phyloP scores from a whole-genome alignment of 2,329 filamentous ascomycete species.

The Pseudogymnoascus sp. region DNA sequence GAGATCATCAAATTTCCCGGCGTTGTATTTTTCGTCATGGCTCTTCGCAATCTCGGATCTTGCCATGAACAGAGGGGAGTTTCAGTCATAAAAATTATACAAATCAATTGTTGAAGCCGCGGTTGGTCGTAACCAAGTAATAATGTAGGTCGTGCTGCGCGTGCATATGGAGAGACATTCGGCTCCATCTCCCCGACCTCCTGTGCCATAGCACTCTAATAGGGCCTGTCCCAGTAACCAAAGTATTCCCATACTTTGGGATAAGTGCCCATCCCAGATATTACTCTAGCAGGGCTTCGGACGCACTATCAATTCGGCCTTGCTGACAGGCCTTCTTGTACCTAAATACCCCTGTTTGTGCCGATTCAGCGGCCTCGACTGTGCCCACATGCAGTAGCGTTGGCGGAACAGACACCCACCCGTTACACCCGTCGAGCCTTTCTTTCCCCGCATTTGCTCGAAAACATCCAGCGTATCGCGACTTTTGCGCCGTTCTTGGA shows the following conservation, averaged over 20 bases:
- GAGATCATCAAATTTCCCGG: constrained; percentile 3
- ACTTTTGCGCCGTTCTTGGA: background rate
- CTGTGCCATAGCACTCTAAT: background rate
- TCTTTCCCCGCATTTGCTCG: background rate
- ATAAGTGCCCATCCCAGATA: background rate
- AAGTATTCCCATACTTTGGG: constrained; percentile 3
- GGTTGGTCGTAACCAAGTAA: background rate
- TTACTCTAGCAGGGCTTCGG: constrained; percentile 3
- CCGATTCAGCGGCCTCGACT: constrained; percentile 3
- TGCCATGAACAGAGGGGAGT: background rate
- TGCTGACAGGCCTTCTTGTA: background rate
- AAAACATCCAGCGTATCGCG: background rate
- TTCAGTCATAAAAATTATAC: background rate
- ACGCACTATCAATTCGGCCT: constrained; percentile 5
- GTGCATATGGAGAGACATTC: background rate
- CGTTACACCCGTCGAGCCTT: constrained; percentile 4
- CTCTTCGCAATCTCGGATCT: background rate
- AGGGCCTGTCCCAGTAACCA: background rate
- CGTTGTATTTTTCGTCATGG: background rate
- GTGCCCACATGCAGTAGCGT: constrained; percentile 5
- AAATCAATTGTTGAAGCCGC: background rate
- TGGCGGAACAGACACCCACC: background rate
- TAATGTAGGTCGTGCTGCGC: background rate
- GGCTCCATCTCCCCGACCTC: background rate
- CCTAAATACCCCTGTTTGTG: background rate